phyloP scores from a whole-genome alignment of 177 flowering plant species.

The Vitis hybrid region DNA sequence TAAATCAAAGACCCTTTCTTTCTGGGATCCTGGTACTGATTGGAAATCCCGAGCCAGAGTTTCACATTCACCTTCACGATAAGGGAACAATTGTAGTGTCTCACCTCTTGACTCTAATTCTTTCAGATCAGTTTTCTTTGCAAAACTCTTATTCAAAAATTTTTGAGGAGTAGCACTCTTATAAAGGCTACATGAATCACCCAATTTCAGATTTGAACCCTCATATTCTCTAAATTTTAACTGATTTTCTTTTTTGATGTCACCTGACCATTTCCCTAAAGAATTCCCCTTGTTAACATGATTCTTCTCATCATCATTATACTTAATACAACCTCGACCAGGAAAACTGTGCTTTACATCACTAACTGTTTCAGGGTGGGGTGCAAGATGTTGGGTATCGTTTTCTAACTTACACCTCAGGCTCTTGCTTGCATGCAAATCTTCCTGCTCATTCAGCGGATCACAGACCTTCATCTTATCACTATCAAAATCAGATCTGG shows the following conservation, averaged over 20 bases:
- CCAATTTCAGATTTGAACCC: constrained; percentile 1
- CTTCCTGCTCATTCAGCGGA: constrained; percentile 6
- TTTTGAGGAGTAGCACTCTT: neutral
- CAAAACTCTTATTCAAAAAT: constrained; percentile 8
- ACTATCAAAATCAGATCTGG: constrained; percentile 6
- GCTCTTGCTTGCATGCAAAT: constrained; percentile 3
- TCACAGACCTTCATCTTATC: constrained; percentile 7
- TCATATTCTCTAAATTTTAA: neutral
- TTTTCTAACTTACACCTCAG: constrained; percentile 1
- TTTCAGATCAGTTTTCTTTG: neutral
- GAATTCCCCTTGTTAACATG: neutral
- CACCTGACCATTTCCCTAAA: constrained; percentile 8
- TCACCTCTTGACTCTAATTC: constrained; percentile 2
- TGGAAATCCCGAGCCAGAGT: constrained; percentile 1
- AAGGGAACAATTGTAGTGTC: neutral
- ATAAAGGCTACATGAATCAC: neutral
- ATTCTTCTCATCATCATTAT: constrained; percentile 2
- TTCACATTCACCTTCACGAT: constrained; percentile 1
- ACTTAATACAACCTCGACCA: constrained; percentile 3
- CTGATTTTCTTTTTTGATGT: neutral
- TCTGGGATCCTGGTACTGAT: constrained; percentile 9
- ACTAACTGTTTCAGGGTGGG: neutral
- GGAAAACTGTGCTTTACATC: constrained; percentile 1
- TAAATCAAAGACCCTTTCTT: constrained; percentile 8
- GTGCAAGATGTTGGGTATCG: neutral